Evolutionary conservation across 306 rosid genomes (phyloP).

Genomic region (Benincasa hispida): DNA sequence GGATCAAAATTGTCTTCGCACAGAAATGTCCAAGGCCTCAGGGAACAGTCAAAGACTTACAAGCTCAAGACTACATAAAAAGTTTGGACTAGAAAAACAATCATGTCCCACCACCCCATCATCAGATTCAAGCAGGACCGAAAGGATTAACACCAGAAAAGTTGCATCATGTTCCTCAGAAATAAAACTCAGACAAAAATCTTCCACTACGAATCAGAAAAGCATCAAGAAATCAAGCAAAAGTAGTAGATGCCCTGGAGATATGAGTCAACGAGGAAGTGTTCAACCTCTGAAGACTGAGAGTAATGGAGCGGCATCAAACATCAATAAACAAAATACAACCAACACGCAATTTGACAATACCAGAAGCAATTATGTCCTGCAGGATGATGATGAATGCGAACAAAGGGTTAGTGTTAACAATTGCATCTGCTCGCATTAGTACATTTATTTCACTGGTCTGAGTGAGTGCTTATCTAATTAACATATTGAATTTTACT

Average conservation of each 20-base stretch:
- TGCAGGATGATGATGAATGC: conserved; percentile 15
- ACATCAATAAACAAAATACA: conserved; percentile 23
- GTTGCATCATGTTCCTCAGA: conserved; percentile 26
- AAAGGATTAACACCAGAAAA: conserved; percentile 21
- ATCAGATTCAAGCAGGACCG: conserved; percentile 32
- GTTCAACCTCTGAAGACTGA: conserved; percentile 39
- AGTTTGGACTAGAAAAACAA: conserved; percentile 49
- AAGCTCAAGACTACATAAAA: conserved; percentile 50
- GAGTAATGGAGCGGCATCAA: conserved; percentile 17
- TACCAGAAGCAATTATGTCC: conserved; percentile 15
- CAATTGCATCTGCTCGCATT: neutral
- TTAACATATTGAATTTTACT: conserved; percentile 15
- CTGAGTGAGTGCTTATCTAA: neutral
- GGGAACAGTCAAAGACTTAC: conserved; percentile 20
- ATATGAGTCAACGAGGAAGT: conserved; percentile 23
- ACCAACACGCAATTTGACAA: conserved; percentile 22
- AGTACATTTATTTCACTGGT: neutral
- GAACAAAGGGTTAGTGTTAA: conserved; percentile 33
- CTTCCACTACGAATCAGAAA: conserved; percentile 27
- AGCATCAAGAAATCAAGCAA: conserved; percentile 21
- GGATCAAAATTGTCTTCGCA: conserved; percentile 16
- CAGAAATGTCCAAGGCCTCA: conserved; percentile 21
- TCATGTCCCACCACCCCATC: conserved; percentile 28
- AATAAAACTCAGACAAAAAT: conserved; percentile 26
- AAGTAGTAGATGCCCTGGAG: conserved; percentile 21